Percentiles rank a stretch among this genome's conserved stretches.
Conservation (phyloP, 176 grass and related monocot species). For the Cenchrus americanus region DNA sequence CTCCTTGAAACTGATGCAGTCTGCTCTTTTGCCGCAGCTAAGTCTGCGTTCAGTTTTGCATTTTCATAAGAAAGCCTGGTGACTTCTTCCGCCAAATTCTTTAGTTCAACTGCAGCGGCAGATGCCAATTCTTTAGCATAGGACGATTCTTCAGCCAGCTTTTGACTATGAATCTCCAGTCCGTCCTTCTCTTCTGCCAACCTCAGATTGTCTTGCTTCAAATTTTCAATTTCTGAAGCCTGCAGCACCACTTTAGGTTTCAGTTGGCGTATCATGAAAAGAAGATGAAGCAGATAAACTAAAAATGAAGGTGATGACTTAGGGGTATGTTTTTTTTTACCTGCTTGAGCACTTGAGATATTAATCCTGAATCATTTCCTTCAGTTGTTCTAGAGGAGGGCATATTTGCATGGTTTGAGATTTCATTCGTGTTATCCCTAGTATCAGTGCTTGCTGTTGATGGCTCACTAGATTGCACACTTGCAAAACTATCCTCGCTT, state of each 20-base stretch:
- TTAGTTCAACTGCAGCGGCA: conserved; percentile 89
- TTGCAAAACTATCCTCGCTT: conserved; percentile 48
- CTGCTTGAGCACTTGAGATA: conserved; percentile 84
- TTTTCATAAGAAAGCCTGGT: conserved; percentile 98
- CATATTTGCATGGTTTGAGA: conserved; percentile 39
- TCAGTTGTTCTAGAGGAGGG: conserved; percentile 47
- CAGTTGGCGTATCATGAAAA: background rate
- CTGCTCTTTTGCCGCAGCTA: conserved; percentile 60
- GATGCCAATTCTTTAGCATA: conserved; percentile 99
- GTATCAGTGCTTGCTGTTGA: conserved; percentile 39
- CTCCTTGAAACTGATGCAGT: conserved; percentile 43
- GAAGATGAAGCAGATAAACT: background rate
- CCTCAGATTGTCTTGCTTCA: conserved; percentile 90
- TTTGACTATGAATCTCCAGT: conserved; percentile 84
- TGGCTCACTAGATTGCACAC: conserved; percentile 54
- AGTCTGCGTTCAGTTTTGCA: conserved; percentile 66
- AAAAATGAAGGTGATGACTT: background rate
- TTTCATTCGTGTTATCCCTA: conserved; percentile 47
- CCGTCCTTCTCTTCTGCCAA: conserved; percentile 85
- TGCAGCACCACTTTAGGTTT: conserved; percentile 39
- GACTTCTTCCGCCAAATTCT: conserved; percentile 97
- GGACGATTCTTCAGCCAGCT: conserved; percentile 85
- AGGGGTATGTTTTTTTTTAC: conserved; percentile 43
- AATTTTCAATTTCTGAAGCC: conserved; percentile 89
- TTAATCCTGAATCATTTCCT: conserved; percentile 57